Evolutionary conservation across 1,284 basidiomycete genomes (phyloP), one percentile per base, ranked within the genome.

Genomic region (Trametes polyzona): DNA sequence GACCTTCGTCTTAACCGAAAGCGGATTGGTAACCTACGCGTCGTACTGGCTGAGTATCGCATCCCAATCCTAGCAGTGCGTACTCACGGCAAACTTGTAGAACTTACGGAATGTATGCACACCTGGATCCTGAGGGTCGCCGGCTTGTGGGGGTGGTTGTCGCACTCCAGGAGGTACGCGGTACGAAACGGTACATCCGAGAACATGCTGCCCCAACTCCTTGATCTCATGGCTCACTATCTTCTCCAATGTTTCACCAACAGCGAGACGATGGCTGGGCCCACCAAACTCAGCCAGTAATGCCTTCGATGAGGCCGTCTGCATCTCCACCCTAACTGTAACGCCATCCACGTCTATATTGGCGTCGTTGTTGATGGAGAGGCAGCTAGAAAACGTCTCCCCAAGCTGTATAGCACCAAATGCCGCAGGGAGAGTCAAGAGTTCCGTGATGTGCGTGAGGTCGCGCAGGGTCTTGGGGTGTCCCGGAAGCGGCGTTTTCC

Each of bases 1-100:
- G 0, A 95, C 91, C 71, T 94, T 93, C 10, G 93, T 95, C 74
- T 95, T 95, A 59, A 95, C 93, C 0, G 91, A 91, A 6, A 96
- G 75, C 0, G 93, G 93, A 63, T 95, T 93, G 11, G 87, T 90
- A 9, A 67, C 66, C 66, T 67, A 27, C n/a, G 19, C 19, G 29
- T n/a, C 5, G 24, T 2, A 21, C 19, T 52, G 29, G 47, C 54
- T 24, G 26, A 57, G 23, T 21, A 9, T 17, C 10, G 23, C 5
- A 35, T 43, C 52, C 23, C 21, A 41, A 46, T 26, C 32, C 19
- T 7, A 32, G 23, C 3, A 53, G 17, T 37, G 43, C 17, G 29
- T 32, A 82, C 89, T 71, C 68, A 93, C 93, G 36, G 82, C 84
- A 71, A 95, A 95, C 71, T 93, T 95, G 76, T 94, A 92, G 74